phyloP scores from a whole-genome alignment of 345 rosid genomes.

The Litchi chinensis region DNA sequence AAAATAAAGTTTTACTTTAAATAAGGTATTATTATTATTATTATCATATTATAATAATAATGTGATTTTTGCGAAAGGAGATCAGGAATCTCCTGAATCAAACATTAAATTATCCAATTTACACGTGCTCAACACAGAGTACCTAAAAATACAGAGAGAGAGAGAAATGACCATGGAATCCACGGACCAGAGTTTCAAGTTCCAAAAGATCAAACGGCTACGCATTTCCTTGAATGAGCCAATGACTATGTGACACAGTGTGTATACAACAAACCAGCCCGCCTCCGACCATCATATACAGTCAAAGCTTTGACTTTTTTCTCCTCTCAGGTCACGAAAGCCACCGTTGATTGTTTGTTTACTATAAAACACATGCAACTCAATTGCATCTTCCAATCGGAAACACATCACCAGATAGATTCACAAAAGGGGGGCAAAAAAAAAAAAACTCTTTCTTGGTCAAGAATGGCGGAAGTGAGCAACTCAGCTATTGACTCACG shows the following conservation, averaged over 20 bases:
- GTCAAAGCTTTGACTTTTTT: neutral
- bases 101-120: neutral
- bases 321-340: neutral
- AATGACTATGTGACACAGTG: neutral
- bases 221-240: neutral
- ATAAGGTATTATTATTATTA: no score
- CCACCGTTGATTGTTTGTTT: neutral
- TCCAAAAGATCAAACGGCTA: neutral
- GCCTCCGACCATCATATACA: neutral
- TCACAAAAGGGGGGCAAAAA: neutral
- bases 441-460: neutral
- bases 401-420: neutral
- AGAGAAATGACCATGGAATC: no score
- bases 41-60: no score
- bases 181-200: no score
- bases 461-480: constrained; percentile 15
- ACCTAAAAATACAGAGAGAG: no score
- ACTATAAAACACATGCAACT: neutral
- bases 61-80: no score
- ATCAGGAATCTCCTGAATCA: no score
- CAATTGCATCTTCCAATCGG: neutral
- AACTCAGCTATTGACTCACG: constrained; percentile 33
- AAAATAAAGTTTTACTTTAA: no score
- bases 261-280: neutral
- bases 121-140: no score